Percentiles rank a stretch among this genome's conserved stretches.
These are phyloP conservation scores for Thelonectria olida DNA, from an alignment of 2,329 filamentous ascomycete species.

Conservation along the genomic window DNA sequence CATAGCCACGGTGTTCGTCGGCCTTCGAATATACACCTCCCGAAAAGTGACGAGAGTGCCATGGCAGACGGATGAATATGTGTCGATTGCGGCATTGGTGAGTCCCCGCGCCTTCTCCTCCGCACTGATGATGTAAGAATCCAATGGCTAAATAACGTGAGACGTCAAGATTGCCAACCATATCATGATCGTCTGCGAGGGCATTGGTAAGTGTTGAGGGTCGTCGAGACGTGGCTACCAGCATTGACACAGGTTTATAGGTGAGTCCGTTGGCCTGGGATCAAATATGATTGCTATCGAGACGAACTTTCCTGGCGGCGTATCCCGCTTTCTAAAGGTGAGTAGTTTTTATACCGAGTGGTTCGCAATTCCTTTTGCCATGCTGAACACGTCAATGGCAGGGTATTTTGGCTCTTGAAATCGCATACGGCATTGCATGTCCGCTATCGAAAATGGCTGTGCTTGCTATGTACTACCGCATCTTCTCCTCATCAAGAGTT, in stretches of 20 bases:
- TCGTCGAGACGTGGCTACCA: not conserved
- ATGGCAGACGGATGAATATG: not conserved
- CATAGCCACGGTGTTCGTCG: constrained; percentile 12
- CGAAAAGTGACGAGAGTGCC: constrained; percentile 1
- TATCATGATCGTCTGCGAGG: constrained; percentile 2
- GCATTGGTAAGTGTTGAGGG: not conserved
- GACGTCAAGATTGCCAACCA: constrained; percentile 3
- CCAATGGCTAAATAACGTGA: not conserved
- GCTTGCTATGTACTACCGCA: constrained; percentile 13
- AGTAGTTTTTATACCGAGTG: not conserved
- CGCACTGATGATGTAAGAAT: not conserved
- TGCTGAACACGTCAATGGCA: not conserved
- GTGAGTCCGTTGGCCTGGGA: not conserved
- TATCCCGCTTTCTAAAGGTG: constrained; percentile 8
- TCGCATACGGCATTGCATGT: constrained; percentile 9
- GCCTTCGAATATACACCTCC: constrained; percentile 3
- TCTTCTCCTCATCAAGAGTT: not conserved
- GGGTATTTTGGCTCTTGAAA: constrained; percentile 9
- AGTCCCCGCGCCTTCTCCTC: not conserved
- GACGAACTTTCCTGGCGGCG: not conserved
- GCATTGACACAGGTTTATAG: not conserved
- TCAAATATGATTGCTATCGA: constrained; percentile 1
- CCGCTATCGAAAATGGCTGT: constrained; percentile 17
- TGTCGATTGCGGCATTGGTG: constrained; percentile 7
- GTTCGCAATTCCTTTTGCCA: not conserved